Conservation (phyloP, 1,139 yeast genomes). For the Debaryomycetaceae sp. region DNA sequence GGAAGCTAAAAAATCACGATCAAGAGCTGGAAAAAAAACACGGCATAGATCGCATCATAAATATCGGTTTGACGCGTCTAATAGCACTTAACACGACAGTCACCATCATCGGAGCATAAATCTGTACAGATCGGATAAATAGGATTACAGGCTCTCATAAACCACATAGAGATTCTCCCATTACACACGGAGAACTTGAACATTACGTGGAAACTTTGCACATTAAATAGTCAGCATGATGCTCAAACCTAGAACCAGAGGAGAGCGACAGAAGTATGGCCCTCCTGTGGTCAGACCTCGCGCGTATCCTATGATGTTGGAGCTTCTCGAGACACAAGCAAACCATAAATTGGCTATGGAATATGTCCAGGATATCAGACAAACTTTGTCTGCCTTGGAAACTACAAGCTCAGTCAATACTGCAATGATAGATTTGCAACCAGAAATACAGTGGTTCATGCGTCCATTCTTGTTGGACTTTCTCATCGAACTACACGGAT, state of each 20-base stretch:
- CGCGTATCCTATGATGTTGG: slow-evolving; percentile 42
- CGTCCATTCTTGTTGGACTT: slow-evolving; percentile 85
- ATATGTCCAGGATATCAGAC: slow-evolving; percentile 32
- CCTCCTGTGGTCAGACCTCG: slow-evolving; percentile 41
- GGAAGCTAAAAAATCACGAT: no score
- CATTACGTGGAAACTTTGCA: no score
- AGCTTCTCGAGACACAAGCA: slow-evolving; percentile 44
- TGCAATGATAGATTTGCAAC: slow-evolving; percentile 82
- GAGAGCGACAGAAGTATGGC: slow-evolving; percentile 26
- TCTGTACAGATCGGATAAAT: not conserved
- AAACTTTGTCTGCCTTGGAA: slow-evolving; percentile 31
- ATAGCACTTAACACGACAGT: not conserved
- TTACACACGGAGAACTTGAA: not conserved
- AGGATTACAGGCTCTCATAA: not conserved
- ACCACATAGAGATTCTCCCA: not conserved
- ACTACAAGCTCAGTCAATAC: slow-evolving; percentile 44
- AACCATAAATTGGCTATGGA: slow-evolving; percentile 42
- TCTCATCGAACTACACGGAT: slow-evolving; percentile 74
- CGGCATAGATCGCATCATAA: not conserved
- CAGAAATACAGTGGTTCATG: slow-evolving; percentile 92
- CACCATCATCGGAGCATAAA: not conserved
- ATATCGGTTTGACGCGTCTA: not conserved
- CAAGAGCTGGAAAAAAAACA: no score
- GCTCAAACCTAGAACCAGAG: slow-evolving; percentile 1
- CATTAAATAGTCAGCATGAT: no score